These are phyloP conservation scores for Tuber indicum DNA, from an alignment of 495 filamentous ascomycete genomes.

Conservation along the genomic window DNA sequence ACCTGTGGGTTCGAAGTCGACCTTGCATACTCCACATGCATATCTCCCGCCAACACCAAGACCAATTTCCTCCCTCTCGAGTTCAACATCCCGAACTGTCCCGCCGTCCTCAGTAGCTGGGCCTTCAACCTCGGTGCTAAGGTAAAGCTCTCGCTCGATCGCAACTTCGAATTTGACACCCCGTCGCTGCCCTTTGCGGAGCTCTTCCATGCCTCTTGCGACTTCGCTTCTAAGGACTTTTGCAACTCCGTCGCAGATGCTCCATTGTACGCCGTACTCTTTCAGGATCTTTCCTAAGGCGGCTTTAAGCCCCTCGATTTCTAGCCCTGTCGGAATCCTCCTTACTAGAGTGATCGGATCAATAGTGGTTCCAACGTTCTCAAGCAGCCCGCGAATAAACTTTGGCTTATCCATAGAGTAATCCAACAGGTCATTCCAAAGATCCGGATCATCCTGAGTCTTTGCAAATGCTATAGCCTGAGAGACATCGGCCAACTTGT, in stretches of 20 bases:
- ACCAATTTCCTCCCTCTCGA: constrained; percentile 33
- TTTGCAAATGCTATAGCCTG: constrained; percentile 92
- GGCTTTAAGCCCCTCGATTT: constrained; percentile 80
- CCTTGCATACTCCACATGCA: constrained; percentile 38
- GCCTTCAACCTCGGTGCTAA: constrained; percentile 17
- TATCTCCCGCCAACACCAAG: constrained; percentile 43
- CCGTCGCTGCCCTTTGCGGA: constrained; percentile 67
- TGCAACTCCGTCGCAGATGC: constrained; percentile 83
- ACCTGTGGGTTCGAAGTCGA: constrained; percentile 34
- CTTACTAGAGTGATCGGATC: constrained; percentile 83
- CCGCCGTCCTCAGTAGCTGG: constrained; percentile 16
- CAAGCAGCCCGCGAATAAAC: constrained; percentile 86
- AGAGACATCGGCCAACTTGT: constrained; percentile 75
- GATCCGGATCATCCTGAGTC: constrained; percentile 76
- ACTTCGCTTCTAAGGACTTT: constrained; percentile 82
- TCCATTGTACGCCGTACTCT: constrained; percentile 88
- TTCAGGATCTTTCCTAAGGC: constrained; percentile 78
- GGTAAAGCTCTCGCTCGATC: constrained; percentile 36
- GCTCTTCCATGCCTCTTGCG: constrained; percentile 65
- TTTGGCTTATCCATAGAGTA: constrained; percentile 94
- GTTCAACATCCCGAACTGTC: constrained; percentile 21
- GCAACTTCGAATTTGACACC: constrained; percentile 82
- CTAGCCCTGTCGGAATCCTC: constrained; percentile 81
- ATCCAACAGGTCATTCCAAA: constrained; percentile 91
- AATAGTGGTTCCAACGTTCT: constrained; percentile 88